Conservation (phyloP, 108 stramenopile genomes). For the Skeletonema marinoi region DNA sequence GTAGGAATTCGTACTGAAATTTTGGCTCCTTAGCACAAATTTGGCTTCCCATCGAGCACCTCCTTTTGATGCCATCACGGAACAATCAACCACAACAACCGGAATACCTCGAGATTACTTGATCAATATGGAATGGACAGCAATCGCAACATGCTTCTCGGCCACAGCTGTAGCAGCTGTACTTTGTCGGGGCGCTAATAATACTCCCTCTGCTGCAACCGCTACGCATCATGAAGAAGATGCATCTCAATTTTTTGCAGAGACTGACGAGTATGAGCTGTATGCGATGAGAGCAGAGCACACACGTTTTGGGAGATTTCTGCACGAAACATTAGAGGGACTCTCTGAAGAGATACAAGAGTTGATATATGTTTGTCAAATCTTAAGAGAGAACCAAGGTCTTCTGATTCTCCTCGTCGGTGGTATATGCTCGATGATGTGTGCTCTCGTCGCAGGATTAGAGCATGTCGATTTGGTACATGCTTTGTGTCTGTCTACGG, state of each 20-base stretch:
- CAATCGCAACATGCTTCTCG: background rate
- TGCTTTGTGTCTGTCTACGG: conserved; percentile 26
- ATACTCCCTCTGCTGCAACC: background rate
- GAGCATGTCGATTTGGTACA: conserved; percentile 19
- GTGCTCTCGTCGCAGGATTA: conserved; percentile 29
- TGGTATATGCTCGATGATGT: conserved; percentile 37
- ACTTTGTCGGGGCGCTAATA: background rate
- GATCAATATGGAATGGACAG: background rate
- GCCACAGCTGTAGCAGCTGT: background rate
- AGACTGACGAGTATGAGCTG: background rate
- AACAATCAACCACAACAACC: too few species aligned
- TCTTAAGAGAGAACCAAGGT: conserved; percentile 30
- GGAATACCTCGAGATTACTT: background rate
- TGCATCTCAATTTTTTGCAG: background rate
- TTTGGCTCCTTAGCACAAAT: too few species aligned
- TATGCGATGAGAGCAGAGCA: background rate
- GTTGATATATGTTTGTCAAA: conserved; percentile 21
- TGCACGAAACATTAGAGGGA: conserved; percentile 11
- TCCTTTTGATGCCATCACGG: too few species aligned
- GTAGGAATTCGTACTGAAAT: too few species aligned
- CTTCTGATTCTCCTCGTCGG: conserved; percentile 30
- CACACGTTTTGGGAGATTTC: conserved; percentile 3
- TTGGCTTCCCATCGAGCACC: too few species aligned
- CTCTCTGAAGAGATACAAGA: conserved; percentile 29
- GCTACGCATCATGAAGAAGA: background rate